Evolutionary conservation across 2,329 filamentous ascomycete genomes (phyloP).

Genomic region (Pseudocercospora vitis): DNA sequence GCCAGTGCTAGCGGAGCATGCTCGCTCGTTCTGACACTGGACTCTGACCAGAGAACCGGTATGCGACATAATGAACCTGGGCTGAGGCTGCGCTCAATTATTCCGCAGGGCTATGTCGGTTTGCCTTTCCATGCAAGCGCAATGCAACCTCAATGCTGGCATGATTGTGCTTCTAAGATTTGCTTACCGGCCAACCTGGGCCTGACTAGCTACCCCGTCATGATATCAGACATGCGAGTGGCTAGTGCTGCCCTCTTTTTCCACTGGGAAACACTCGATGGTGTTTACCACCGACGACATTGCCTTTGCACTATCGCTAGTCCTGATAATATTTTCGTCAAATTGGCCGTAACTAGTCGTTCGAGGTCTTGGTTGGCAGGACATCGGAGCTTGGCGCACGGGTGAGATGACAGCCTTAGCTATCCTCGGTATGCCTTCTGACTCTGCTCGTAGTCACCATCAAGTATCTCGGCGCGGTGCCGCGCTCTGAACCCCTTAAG

Average conservation of each 20-base stretch:
- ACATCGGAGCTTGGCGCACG: slow-evolving; percentile 39
- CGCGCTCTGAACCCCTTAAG: slow-evolving; percentile 39
- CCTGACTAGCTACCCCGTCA: slow-evolving; percentile 27
- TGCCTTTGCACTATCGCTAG: too few relatives aligned
- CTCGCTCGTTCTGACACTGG: slow-evolving; percentile 52
- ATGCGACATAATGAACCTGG: neutral
- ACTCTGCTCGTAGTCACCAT: slow-evolving; percentile 35
- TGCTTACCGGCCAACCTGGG: slow-evolving; percentile 24
- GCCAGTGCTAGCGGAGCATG: slow-evolving; percentile 50
- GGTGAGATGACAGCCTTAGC: neutral
- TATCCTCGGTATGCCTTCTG: slow-evolving; percentile 3
- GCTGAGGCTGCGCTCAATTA: neutral
- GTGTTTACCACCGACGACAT: too few relatives aligned
- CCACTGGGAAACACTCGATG: slow-evolving; percentile 45
- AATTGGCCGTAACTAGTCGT: slow-evolving; percentile 42
- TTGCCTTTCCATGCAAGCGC: slow-evolving; percentile 59
- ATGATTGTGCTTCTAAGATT: slow-evolving; percentile 18
- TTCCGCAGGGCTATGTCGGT: slow-evolving; percentile 47
- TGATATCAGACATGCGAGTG: slow-evolving; percentile 45
- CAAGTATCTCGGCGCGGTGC: slow-evolving; percentile 43
- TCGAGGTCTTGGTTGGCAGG: slow-evolving; percentile 41
- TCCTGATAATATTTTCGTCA: slow-evolving; percentile 22
- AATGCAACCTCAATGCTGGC: slow-evolving; percentile 55
- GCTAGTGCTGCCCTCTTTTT: slow-evolving; percentile 54
- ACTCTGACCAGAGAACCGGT: slow-evolving; percentile 51